Evolutionary conservation across 768 basidiomycete genomes (phyloP), one percentile per base, ranked within the genome.

Genomic region (Nevesoporus exiguus): DNA sequence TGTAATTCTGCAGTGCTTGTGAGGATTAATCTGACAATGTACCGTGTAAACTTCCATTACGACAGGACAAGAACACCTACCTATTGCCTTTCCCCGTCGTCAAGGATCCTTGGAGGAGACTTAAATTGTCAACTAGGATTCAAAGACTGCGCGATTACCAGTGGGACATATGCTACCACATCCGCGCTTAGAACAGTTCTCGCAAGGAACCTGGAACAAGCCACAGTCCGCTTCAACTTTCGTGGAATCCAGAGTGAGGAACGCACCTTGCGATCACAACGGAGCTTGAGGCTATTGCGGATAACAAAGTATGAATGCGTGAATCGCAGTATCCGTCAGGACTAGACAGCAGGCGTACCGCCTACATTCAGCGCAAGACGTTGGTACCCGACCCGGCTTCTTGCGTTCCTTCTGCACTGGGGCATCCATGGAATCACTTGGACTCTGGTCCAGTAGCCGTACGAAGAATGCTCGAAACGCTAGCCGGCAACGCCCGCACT

Each of bases 191-290:
- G 80, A 80, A 64, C 89, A 91, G 66, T 83, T 89, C 69, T 85
- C 84, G 71, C 88, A 91, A 11, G 88, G 88, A 31, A 89, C 77
- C n/a, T n/a, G n/a, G n/a, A n/a, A n/a, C n/a, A n/a, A n/a, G n/a
- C n/a, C n/a, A n/a, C n/a, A n/a, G n/a, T n/a, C n/a, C n/a, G n/a
- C n/a, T n/a, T n/a, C n/a, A n/a, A n/a, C n/a, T n/a, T n/a, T n/a
- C n/a, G n/a, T n/a, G n/a, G n/a, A n/a, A n/a, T n/a, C n/a, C n/a
- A n/a, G n/a, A n/a, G n/a, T n/a, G n/a, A n/a, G n/a, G n/a, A n/a
- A n/a, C n/a, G n/a, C n/a, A n/a, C n/a, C 67, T 81, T 80, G 61
- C 79, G 78, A 64, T 87, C 85, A 59, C 85, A 88, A 30, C 80
- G 77, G 40, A 88, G 73, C 66, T 88, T 86, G 39, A 87, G 74